Conservation (phyloP, 331 rosid species). For the Erythrophleum ivorense region DNA sequence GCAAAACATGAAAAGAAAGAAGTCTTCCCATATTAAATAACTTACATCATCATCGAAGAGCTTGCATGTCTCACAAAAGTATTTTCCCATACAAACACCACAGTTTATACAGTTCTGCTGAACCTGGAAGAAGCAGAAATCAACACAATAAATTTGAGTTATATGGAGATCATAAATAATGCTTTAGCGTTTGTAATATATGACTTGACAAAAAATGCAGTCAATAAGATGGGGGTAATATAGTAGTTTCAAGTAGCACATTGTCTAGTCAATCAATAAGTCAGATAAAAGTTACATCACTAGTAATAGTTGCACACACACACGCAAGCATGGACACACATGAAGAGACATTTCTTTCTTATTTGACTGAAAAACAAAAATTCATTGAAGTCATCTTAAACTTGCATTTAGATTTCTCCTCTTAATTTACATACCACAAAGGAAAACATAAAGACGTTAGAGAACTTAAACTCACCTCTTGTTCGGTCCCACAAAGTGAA, state of each 20-base stretch:
- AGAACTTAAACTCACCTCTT: slow-evolving; percentile 64
- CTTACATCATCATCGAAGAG: slow-evolving; percentile 94
- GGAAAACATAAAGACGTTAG: slow-evolving; percentile 1
- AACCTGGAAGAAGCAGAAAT: slow-evolving; percentile 62
- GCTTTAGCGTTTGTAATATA: neutral
- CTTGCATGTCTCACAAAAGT: slow-evolving; percentile 81
- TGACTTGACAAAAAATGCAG: neutral
- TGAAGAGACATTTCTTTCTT: neutral
- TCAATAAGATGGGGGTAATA: neutral
- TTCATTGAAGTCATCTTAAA: neutral
- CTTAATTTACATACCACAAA: slow-evolving; percentile 1
- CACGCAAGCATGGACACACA: neutral
- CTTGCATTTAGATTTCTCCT: neutral
- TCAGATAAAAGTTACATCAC: neutral
- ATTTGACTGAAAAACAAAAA: neutral
- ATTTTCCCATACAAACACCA: slow-evolving; percentile 91
- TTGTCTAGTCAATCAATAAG: neutral
- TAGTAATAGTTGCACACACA: neutral
- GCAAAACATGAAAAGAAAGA: neutral
- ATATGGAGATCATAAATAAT: neutral
- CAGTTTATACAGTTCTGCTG: slow-evolving; percentile 78
- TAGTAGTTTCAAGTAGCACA: neutral
- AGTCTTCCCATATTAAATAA: neutral
- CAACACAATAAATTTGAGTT: slow-evolving; percentile 26
- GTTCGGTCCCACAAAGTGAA: slow-evolving; percentile 82